Conservation (phyloP, 805 yeast genomes). For the Metschnikowia shivogae region DNA sequence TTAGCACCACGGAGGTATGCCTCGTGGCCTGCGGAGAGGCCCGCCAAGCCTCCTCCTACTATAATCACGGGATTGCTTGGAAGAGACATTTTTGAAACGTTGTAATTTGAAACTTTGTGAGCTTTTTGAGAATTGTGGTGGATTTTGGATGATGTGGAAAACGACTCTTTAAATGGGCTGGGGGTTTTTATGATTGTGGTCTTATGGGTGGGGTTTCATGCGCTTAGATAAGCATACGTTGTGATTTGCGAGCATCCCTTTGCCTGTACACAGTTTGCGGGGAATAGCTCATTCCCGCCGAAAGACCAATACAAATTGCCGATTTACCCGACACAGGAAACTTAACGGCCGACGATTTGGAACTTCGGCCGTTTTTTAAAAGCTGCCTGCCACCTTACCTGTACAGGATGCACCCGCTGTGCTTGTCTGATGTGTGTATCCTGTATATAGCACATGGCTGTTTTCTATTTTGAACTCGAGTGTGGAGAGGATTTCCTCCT, state of each 20-base stretch:
- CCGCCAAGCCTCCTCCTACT: constrained; percentile 66
- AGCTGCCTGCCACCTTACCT: neutral
- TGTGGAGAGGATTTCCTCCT: too few species aligned
- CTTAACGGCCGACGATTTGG: neutral
- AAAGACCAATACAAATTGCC: neutral
- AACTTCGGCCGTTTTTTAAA: neutral
- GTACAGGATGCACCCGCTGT: neutral
- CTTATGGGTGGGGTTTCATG: neutral
- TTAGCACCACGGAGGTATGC: constrained; percentile 50
- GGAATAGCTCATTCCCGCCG: neutral
- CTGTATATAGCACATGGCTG: too few species aligned
- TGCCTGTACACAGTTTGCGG: constrained; percentile 2
- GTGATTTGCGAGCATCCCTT: constrained; percentile 6
- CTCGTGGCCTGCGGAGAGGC: constrained; percentile 59
- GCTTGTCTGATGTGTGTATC: neutral
- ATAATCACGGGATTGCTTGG: constrained; percentile 41
- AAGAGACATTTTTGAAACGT: constrained; percentile 6
- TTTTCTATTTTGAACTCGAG: too few species aligned
- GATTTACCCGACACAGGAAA: neutral
- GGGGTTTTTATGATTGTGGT: neutral
- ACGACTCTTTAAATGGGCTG: neutral
- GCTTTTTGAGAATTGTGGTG: neutral
- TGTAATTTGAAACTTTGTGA: neutral
- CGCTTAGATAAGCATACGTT: constrained; percentile 5
- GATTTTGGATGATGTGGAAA: neutral